Evolutionary conservation across 2,329 filamentous ascomycete species (phyloP), one percentile per base, ranked within the genome.

Genomic region (Phyllosticta citribraziliensis): DNA sequence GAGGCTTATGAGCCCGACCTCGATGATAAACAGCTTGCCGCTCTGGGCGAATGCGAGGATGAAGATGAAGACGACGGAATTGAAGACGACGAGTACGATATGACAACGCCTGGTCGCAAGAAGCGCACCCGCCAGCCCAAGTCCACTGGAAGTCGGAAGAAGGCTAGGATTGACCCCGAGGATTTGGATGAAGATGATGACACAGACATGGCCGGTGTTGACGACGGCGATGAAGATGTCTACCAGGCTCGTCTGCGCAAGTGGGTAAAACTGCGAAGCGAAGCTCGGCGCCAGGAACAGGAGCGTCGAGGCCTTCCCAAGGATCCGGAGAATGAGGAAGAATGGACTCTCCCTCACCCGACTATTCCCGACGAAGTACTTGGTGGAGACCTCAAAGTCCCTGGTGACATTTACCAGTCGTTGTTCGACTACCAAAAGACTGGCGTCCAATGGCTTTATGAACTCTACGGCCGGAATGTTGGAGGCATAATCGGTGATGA

Each of bases 361-460:
- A 89, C 88, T 47, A 83, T 88, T 47, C 80, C 88, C 0, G 92
- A 97, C 71, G 83, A 89, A 56, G 75, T 81, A 5, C 85, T 96
- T 56, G 86, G 88, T 58, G 87, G 89, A 50, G 88, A 84, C 2
- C 84, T 95, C 61, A 88, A 84, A 57, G 80, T 99, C 4, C 94
- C 94, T 0, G 94, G 94, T 1, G 94, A 99, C 68, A 93, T 99
- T 8, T 92, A 89, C 66, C 91, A 91, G 0, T 91, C 91, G 2
- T 78, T 99, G 0, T 99, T 97, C 68, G 91, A 95, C 65, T 99
- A 99, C 67, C 94, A 99, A 69, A 97, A 96, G 73, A 97, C 91
- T 0, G 92, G 93, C 3, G 91, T 99, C 3, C 89, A 96, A 70
- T 99, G 94, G 94, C 82, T 99, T 6, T 91, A 91, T 72, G 93